A percentile compares a stretch with the other conserved stretches of the same genome.
Conservation (phyloP, 2,329 filamentous ascomycete genomes). For the Cordyceps fumosorosea region DNA sequence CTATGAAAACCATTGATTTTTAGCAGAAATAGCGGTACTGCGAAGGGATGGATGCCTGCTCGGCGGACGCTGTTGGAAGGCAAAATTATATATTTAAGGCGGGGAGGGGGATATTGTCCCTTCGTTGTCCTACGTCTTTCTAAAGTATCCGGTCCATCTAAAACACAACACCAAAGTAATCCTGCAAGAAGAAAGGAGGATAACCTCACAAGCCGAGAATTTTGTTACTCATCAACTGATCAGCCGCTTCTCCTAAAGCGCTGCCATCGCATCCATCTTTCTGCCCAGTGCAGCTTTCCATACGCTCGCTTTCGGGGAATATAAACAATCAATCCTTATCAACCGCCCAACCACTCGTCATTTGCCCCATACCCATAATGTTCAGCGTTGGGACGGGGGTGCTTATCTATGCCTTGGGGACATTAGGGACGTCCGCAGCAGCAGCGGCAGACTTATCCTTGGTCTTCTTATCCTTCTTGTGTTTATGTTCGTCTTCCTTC, state of each 20-base stretch:
- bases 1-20: no score
- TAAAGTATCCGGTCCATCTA: background rate
- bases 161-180: background rate
- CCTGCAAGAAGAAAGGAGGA: background rate
- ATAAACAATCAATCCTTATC: background rate
- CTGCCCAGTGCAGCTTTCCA: background rate
- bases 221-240: background rate
- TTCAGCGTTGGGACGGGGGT: background rate
- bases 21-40: no score
- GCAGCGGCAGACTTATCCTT: slow-evolving; percentile 30
- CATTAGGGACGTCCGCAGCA: slow-evolving; percentile 21
- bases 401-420: slow-evolving; percentile 11
- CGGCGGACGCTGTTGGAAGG: background rate
- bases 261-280: background rate
- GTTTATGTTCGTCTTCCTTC: slow-evolving; percentile 74
- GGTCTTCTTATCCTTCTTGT: slow-evolving; percentile 46
- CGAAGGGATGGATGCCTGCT: background rate
- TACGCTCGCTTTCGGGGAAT: background rate
- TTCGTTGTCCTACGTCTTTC: background rate
- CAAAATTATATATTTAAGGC: background rate
- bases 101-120: background rate
- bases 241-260: background rate
- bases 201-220: slow-evolving; percentile 3
- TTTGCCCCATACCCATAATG: background rate
- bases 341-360: background rate